Conservation (phyloP, 352 stramenopile species). For the Pythium apleroticum region DNA sequence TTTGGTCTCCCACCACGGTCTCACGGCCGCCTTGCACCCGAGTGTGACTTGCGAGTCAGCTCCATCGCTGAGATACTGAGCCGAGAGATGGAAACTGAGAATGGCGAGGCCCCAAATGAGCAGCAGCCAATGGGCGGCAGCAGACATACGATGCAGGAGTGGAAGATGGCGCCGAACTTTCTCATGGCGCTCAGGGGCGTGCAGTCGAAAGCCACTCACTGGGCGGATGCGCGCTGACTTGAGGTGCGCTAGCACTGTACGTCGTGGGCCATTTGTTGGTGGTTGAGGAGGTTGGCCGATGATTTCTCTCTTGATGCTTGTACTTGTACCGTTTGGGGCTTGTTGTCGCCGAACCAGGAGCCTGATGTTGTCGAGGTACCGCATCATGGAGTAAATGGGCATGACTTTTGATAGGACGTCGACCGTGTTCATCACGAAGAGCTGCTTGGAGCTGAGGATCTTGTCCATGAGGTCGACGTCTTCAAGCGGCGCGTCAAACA, state of each 20-base stretch:
- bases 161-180: slow-evolving; percentile 2
- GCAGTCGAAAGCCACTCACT: neutral
- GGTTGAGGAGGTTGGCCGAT: too few relatives aligned
- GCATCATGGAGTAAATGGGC: slow-evolving; percentile 18
- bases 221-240: neutral
- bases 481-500: slow-evolving; percentile 15
- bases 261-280: neutral
- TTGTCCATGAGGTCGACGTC: slow-evolving; percentile 19
- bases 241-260: neutral
- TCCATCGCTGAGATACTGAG: neutral
- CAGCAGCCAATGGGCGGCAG: neutral
- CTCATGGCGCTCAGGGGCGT: neutral
- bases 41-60: neutral
- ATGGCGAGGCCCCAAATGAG: slow-evolving; percentile 2
- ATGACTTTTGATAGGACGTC: slow-evolving; percentile 19
- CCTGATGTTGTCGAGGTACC: slow-evolving; percentile 10
- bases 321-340: too few relatives aligned
- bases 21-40: slow-evolving; percentile 16
- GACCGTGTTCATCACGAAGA: slow-evolving; percentile 14
- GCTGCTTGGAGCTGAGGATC: slow-evolving; percentile 17
- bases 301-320: too few relatives aligned
- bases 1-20: slow-evolving; percentile 11
- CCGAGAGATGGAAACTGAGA: slow-evolving; percentile 2
- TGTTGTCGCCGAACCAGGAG: neutral
- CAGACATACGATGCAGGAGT: neutral